Percentiles rank a stretch among this genome's conserved stretches.
Conservation (phyloP, 768 basidiomycete species). For the Phaffia tasmanica region DNA sequence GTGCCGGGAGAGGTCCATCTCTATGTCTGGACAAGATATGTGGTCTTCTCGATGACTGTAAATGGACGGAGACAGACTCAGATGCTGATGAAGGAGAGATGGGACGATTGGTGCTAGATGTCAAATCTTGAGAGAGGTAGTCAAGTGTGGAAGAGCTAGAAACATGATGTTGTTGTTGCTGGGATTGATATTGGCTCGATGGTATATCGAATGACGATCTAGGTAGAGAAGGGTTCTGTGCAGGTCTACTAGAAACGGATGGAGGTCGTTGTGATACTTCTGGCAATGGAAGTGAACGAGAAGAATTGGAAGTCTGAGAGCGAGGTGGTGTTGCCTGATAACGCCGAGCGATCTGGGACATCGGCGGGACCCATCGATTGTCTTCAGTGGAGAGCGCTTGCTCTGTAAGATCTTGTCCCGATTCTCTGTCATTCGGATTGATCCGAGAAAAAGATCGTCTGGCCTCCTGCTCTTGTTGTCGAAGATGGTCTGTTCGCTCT, state of each 20-base stretch:
- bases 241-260: not conserved
- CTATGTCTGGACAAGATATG: not conserved
- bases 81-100: slow-evolving; percentile 1
- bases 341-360: slow-evolving; percentile 1
- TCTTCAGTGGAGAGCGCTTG: not conserved
- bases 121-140: not conserved
- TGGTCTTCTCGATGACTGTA: slow-evolving; percentile 3
- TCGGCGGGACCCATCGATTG: slow-evolving; percentile 10
- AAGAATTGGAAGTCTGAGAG: not conserved
- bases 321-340: not conserved
- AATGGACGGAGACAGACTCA: not conserved
- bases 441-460: no score
- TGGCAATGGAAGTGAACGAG: not conserved
- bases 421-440: no score
- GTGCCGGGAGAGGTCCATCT: slow-evolving; percentile 31
- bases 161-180: slow-evolving; percentile 1
- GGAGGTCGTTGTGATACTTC: not conserved
- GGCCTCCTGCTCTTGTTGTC: not conserved
- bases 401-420: not conserved
- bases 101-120: not conserved
- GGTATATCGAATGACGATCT: slow-evolving; percentile 4
- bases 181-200: not conserved
- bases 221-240: not conserved
- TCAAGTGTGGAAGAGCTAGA: not conserved
- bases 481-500: slow-evolving; percentile 2